A percentile compares a stretch with the other conserved stretches of the same genome.
phyloP scores from a whole-genome alignment of 345 rosid genomes.

The Salix brachista region DNA sequence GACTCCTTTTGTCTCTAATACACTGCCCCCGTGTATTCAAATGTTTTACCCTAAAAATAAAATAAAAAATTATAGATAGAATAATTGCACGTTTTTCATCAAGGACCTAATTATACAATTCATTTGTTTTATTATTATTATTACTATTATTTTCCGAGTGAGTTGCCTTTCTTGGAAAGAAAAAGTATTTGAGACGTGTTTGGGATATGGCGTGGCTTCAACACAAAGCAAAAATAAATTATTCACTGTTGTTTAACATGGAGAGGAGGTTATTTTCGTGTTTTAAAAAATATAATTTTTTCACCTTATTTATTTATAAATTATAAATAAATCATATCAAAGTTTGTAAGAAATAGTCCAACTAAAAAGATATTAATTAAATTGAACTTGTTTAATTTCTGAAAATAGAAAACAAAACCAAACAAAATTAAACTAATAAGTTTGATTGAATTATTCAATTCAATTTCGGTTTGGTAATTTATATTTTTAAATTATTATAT shows the following conservation, averaged over 20 bases:
- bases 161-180: constrained; percentile 26
- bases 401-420: neutral
- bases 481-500: too few species aligned
- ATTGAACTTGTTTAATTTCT: too few species aligned
- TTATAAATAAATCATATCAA: too few species aligned
- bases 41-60: neutral
- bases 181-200: constrained; percentile 16
- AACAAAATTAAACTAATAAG: neutral
- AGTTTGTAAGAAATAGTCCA: too few species aligned
- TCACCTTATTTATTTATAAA: too few species aligned
- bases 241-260: neutral
- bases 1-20: neutral
- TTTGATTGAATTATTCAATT: too few species aligned
- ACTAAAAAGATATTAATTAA: too few species aligned
- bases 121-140: constrained; percentile 9
- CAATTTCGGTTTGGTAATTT: too few species aligned
- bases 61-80: neutral
- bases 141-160: constrained; percentile 11
- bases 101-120: neutral
- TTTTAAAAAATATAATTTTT: too few species aligned
- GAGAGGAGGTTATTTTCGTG: too few species aligned
- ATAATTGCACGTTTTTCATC: constrained; percentile 25
- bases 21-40: constrained; percentile 11
- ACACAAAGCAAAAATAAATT: constrained; percentile 25
- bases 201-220: constrained; percentile 31